phyloP scores from a whole-genome alignment of 805 yeast genomes.

The Candida nitratophila region DNA sequence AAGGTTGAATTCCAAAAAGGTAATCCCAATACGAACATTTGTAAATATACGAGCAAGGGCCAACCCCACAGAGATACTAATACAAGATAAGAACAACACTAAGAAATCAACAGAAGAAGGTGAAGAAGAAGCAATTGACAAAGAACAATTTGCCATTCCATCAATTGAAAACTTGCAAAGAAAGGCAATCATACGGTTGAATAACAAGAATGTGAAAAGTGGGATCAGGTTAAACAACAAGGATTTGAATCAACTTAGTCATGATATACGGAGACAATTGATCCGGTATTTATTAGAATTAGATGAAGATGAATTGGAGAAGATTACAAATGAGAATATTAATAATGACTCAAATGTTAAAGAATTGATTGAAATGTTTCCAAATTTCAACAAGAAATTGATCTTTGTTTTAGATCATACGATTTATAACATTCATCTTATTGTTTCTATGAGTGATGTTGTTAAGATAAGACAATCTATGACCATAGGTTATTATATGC shows the following conservation, averaged over 20 bases:
- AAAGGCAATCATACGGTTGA: slow-evolving; percentile 6
- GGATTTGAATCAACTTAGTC: too few relatives aligned
- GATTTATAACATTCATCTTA: slow-evolving; percentile 18
- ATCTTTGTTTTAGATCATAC: slow-evolving; percentile 11
- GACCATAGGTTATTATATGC: neutral
- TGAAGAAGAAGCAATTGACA: neutral
- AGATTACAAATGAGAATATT: slow-evolving; percentile 6
- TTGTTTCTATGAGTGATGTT: slow-evolving; percentile 14
- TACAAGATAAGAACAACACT: too few relatives aligned
- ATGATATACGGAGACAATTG: neutral
- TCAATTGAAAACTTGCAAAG: slow-evolving; percentile 11
- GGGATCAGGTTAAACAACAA: too few relatives aligned
- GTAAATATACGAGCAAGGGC: slow-evolving; percentile 12
- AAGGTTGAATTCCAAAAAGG: slow-evolving; percentile 6
- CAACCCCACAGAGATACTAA: too few relatives aligned
- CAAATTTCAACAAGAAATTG: neutral
- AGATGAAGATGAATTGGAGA: slow-evolving; percentile 12
- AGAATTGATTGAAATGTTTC: neutral
- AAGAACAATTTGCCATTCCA: slow-evolving; percentile 8
- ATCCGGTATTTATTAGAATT: slow-evolving; percentile 14
- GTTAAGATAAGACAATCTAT: neutral
- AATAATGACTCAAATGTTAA: slow-evolving; percentile 1
- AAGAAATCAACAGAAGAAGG: neutral
- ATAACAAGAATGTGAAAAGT: too few relatives aligned
- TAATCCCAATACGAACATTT: slow-evolving; percentile 20